phyloP scores from a whole-genome alignment of 1,139 yeast species.

The Suhomyces terraborum region DNA sequence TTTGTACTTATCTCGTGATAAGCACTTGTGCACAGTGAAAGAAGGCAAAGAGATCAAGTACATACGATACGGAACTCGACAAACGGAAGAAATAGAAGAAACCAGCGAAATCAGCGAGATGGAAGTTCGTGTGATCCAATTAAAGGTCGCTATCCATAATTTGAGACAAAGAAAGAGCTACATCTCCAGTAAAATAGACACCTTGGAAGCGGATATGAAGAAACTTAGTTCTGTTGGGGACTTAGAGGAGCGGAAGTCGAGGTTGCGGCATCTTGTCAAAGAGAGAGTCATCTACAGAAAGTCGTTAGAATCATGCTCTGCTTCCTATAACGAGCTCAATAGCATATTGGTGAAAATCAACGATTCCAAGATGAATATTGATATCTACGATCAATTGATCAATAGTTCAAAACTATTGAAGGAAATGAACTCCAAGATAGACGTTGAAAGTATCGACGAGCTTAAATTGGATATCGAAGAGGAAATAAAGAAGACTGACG shows the following conservation, averaged over 20 bases:
- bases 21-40: conserved; percentile 18
- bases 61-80: conserved; percentile 29
- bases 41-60: conserved; percentile 18
- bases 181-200: conserved; percentile 27
- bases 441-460: conserved; percentile 33
- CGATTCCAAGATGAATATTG: conserved; percentile 47
- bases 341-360: conserved; percentile 47
- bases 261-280: conserved; percentile 13
- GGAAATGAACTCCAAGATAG: conserved; percentile 34
- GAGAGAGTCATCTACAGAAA: conserved; percentile 11
- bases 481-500: conserved; percentile 30
- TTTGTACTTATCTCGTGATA: conserved; percentile 30
- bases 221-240: conserved; percentile 1
- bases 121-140: conserved; percentile 33
- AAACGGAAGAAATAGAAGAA: no score
- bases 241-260: conserved; percentile 7
- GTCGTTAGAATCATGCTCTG: conserved; percentile 28
- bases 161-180: conserved; percentile 23
- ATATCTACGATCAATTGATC: conserved; percentile 38
- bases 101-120: conserved; percentile 24
- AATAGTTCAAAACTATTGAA: conserved; percentile 38
- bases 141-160: conserved; percentile 25
- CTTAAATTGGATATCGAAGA: conserved; percentile 46
- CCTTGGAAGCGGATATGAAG: conserved; percentile 23
- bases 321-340: conserved; percentile 39